Conservation (phyloP, 2,329 filamentous ascomycete species). For the Ceratocystis cacaofunesta region DNA sequence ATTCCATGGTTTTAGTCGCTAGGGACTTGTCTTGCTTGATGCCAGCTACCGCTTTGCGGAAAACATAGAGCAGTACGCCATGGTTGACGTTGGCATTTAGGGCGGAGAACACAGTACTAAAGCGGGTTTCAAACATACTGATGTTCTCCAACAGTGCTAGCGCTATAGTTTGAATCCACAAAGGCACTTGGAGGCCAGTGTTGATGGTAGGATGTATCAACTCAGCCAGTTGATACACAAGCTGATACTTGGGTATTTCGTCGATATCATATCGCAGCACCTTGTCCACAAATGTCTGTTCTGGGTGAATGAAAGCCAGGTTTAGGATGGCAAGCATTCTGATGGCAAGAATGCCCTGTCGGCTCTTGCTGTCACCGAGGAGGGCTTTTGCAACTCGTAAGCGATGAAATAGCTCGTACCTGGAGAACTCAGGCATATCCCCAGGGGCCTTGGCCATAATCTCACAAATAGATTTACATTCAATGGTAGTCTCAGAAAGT, state of each 20-base stretch:
- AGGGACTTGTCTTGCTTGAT: constrained; percentile 43
- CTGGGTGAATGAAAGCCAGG: constrained; percentile 73
- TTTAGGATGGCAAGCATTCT: constrained; percentile 81
- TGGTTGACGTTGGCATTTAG: constrained; percentile 93
- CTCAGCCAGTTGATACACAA: constrained; percentile 85
- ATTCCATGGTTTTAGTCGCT: constrained; percentile 6
- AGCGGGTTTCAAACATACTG: constrained; percentile 59
- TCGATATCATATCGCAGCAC: constrained; percentile 78
- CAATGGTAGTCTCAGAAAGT: constrained; percentile 36
- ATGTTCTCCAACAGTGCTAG: constrained; percentile 75
- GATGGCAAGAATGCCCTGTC: constrained; percentile 63
- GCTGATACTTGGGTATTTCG: constrained; percentile 73
- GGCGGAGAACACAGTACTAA: constrained; percentile 73
- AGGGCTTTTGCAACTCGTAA: constrained; percentile 74
- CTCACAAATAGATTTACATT: constrained; percentile 38
- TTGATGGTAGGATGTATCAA: constrained; percentile 71
- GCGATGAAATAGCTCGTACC: constrained; percentile 75
- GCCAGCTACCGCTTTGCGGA: constrained; percentile 76
- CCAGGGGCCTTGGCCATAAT: constrained; percentile 40
- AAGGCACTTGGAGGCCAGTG: constrained; percentile 51
- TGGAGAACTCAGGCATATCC: constrained; percentile 55
- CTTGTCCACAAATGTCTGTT: constrained; percentile 70
- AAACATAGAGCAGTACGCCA: constrained; percentile 81
- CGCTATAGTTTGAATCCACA: constrained; percentile 67
- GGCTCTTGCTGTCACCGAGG: constrained; percentile 45